Percentiles rank a stretch among this genome's conserved stretches.
These are phyloP conservation scores for Mesotaenium endlicherianum DNA, from an alignment of 139 green algal species.

Conservation along the genomic window DNA sequence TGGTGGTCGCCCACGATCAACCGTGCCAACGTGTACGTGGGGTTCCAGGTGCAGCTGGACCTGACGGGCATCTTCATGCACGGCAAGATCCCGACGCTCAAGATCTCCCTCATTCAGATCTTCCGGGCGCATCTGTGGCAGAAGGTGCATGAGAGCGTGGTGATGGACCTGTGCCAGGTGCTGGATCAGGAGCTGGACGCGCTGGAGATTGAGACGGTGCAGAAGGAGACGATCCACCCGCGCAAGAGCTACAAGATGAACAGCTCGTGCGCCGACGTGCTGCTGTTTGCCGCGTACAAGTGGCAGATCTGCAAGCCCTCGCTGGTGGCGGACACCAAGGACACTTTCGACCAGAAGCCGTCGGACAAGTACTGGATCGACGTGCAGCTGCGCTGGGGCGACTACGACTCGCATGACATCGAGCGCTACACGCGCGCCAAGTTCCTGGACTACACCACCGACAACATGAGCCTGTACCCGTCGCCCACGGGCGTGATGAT, in stretches of 20 bases:
- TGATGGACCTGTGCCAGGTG: constrained; percentile 88
- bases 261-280: constrained; percentile 89
- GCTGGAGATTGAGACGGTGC: constrained; percentile 99
- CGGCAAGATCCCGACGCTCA: constrained; percentile 99
- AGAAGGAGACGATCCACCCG: constrained; percentile 99
- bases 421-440: constrained; percentile 97
- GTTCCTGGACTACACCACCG: constrained; percentile 99
- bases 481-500: constrained; percentile 95
- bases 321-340: constrained; percentile 91
- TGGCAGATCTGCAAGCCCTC: constrained; percentile 91
- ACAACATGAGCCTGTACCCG: constrained; percentile 99
- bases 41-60: constrained; percentile 99
- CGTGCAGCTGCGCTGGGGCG: constrained; percentile 83
- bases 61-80: constrained; percentile 99
- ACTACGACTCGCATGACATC: constrained; percentile 98
- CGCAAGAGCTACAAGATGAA: constrained; percentile 99
- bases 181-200: constrained; percentile 98
- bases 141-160: constrained; percentile 98
- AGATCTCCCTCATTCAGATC: constrained; percentile 99
- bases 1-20: constrained; percentile 99
- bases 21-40: constrained; percentile 98
- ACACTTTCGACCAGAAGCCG: constrained; percentile 92
- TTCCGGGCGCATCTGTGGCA: constrained; percentile 99
- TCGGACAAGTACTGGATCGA: constrained; percentile 97
- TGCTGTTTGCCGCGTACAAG: constrained; percentile 97